Conservation (phyloP, 2,329 filamentous ascomycete genomes). For the Pestalotiopsis sp. region DNA sequence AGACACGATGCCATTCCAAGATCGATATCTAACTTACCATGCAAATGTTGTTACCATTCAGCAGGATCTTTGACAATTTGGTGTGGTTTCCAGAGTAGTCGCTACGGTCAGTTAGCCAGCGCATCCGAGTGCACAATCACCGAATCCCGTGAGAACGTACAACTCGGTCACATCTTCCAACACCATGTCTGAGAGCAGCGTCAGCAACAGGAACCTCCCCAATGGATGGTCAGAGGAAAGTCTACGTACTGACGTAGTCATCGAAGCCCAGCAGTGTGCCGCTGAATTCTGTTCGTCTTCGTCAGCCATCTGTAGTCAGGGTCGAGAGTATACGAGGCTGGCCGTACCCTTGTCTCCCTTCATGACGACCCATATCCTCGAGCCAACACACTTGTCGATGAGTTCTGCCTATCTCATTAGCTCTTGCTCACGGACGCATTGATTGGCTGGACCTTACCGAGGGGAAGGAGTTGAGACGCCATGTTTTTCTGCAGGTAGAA, state of each 20-base stretch:
- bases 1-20: background rate
- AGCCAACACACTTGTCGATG: conserved; percentile 98
- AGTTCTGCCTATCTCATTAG: conserved; percentile 63
- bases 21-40: conserved; percentile 66
- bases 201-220: background rate
- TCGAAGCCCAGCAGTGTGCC: conserved; percentile 95
- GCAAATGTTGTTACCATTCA: conserved; percentile 99
- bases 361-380: conserved; percentile 98
- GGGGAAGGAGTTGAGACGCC: conserved; percentile 14
- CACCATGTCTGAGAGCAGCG: conserved; percentile 77
- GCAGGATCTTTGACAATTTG: conserved; percentile 88
- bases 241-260: conserved; percentile 97
- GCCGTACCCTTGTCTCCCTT: conserved; percentile 91
- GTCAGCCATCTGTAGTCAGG: background rate
- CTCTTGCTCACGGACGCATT: background rate
- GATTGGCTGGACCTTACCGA: conserved; percentile 5
- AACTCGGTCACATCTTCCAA: conserved; percentile 96
- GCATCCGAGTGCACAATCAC: background rate
- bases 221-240: background rate
- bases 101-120: conserved; percentile 49
- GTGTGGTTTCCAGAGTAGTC: conserved; percentile 88
- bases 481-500: background rate
- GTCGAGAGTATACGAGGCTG: background rate
- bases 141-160: conserved; percentile 44
- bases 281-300: conserved; percentile 72